Conservation (phyloP, 495 filamentous ascomycete species). For the Talaromyces stipitatus region DNA sequence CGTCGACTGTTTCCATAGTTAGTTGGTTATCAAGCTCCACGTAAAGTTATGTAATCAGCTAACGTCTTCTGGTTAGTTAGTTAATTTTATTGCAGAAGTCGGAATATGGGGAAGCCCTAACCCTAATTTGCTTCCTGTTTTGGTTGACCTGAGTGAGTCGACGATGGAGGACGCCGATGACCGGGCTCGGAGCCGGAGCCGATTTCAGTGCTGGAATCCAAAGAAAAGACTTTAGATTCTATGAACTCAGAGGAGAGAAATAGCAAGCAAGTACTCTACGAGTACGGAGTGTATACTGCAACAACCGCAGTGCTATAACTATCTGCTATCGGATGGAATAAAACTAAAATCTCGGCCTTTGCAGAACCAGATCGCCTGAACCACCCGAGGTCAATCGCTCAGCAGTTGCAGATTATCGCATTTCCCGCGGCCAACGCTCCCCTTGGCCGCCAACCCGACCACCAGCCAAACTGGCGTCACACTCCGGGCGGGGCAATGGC, state of each 20-base stretch:
- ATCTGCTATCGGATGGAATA: too few relatives aligned
- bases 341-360: neutral
- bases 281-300: neutral
- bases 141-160: neutral
- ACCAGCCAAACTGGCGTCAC: slow-evolving; percentile 27
- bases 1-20: neutral
- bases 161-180: neutral
- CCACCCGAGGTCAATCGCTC: neutral
- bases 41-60: neutral
- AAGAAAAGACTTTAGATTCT: too few relatives aligned
- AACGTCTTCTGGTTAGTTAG: neutral
- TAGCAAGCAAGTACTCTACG: neutral
- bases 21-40: neutral
- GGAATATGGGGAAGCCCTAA: neutral
- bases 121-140: neutral
- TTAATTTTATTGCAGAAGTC: neutral
- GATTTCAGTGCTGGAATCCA: neutral
- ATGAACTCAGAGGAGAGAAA: neutral
- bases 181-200: neutral
- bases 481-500: slow-evolving; percentile 4
- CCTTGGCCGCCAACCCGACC: neutral
- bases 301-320: too few relatives aligned
- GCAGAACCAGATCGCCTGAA: neutral
- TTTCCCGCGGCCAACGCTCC: neutral
- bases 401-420: neutral